Conservation (phyloP, 1,139 yeast species). For the Geotrichum australiense region DNA sequence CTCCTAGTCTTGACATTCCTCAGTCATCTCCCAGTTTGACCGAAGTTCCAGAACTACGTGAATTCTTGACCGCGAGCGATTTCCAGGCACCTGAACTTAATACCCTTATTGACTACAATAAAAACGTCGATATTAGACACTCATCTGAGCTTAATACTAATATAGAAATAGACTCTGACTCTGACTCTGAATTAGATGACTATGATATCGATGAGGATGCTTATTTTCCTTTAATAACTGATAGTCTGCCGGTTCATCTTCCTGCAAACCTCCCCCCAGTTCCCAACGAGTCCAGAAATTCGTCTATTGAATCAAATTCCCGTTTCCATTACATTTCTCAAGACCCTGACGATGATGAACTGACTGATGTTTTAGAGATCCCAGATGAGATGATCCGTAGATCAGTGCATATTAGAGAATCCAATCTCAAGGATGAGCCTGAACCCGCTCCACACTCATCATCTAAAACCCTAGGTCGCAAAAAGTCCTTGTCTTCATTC, state of each 20-base stretch:
- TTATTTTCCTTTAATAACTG: constrained; percentile 2
- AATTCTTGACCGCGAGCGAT: constrained; percentile 1
- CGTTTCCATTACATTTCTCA: too few species aligned
- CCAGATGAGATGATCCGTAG: too few species aligned
- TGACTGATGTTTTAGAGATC: too few species aligned
- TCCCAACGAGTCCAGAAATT: not conserved
- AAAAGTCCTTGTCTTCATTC: constrained; percentile 3
- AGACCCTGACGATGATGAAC: too few species aligned
- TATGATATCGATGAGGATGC: constrained; percentile 2
- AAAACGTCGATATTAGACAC: not conserved
- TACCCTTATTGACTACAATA: not conserved
- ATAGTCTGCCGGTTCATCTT: not conserved
- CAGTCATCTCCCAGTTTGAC: constrained; percentile 4
- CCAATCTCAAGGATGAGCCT: not conserved
- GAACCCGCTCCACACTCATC: not conserved
- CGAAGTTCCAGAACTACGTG: constrained; percentile 13
- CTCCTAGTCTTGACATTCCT: constrained; percentile 9
- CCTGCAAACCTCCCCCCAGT: not conserved
- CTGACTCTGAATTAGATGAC: constrained; percentile 2
- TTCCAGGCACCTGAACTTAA: not conserved
- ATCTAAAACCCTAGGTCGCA: not conserved
- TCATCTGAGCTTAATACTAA: not conserved
- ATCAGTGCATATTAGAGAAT: too few species aligned
- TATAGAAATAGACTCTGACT: too few species aligned
- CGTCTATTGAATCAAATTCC: not conserved